Conservation (phyloP, 2,329 filamentous ascomycete species). For the Aschersonia sp. region DNA sequence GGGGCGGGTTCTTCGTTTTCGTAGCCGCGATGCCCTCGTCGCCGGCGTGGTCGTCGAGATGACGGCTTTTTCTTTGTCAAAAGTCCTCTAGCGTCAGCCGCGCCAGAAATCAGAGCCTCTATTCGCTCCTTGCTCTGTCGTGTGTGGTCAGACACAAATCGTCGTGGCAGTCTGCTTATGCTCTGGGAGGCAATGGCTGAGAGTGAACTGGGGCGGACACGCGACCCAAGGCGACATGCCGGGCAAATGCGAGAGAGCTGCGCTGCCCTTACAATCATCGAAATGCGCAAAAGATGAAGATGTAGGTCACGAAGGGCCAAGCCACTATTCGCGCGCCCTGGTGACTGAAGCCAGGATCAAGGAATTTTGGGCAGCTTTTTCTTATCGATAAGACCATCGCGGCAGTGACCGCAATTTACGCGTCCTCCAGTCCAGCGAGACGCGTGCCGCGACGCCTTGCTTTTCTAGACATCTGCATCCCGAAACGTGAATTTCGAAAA, state of each 20-base stretch:
- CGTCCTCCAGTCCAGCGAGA: background rate
- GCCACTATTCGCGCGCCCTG: too few relatives aligned
- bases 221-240: slow-evolving; percentile 15
- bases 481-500: too few relatives aligned
- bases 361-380: background rate
- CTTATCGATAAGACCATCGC: slow-evolving; percentile 5
- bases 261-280: slow-evolving; percentile 21
- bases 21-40: background rate
- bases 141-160: slow-evolving; percentile 11
- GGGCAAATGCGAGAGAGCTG: slow-evolving; percentile 18
- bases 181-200: slow-evolving; percentile 3
- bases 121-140: slow-evolving; percentile 10
- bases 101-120: slow-evolving; percentile 11
- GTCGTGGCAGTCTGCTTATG: slow-evolving; percentile 5
- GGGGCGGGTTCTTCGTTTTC: background rate
- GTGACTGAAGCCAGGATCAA: too few relatives aligned
- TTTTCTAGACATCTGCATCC: too few relatives aligned
- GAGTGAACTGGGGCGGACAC: slow-evolving; percentile 10
- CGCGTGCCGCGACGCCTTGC: too few relatives aligned
- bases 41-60: background rate
- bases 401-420: background rate
- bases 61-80: background rate
- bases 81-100: background rate
- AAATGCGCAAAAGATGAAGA: background rate
- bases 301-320: background rate